Conservation (phyloP, 768 basidiomycete species). For the Lyophyllum atratum region DNA sequence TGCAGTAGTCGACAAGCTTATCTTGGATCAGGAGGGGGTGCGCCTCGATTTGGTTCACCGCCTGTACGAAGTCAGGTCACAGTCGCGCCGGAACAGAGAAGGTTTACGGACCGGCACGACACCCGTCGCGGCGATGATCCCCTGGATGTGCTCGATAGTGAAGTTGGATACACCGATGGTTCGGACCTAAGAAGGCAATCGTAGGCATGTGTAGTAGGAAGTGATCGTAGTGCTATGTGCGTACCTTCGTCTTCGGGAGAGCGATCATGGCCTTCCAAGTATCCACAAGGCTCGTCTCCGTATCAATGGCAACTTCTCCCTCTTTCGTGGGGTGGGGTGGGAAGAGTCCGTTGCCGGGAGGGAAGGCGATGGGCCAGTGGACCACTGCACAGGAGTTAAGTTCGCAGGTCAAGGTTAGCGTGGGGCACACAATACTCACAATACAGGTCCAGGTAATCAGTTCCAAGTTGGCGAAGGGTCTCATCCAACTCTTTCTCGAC, state of each 20-base stretch:
- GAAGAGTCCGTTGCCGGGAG: slow-evolving; percentile 52
- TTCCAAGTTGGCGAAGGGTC: slow-evolving; percentile 70
- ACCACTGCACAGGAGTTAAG: slow-evolving; percentile 47
- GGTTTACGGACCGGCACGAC: slow-evolving; percentile 61
- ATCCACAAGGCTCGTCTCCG: slow-evolving; percentile 61
- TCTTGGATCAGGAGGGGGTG: slow-evolving; percentile 82
- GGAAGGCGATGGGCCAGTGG: slow-evolving; percentile 81
- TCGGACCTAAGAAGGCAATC: slow-evolving; percentile 47
- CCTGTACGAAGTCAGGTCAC: slow-evolving; percentile 28
- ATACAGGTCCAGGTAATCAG: slow-evolving; percentile 82
- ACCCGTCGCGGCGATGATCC: slow-evolving; percentile 67
- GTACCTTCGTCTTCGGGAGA: slow-evolving; percentile 70
- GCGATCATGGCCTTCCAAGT: slow-evolving; percentile 83
- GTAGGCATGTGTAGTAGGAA: slow-evolving; percentile 1
- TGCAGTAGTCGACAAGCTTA: slow-evolving; percentile 70
- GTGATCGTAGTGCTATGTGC: background rate
- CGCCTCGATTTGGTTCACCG: slow-evolving; percentile 79
- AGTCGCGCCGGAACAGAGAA: background rate
- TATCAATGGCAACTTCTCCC: slow-evolving; percentile 57
- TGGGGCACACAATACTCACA: slow-evolving; percentile 39
- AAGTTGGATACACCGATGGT: slow-evolving; percentile 87
- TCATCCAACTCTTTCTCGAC: slow-evolving; percentile 78
- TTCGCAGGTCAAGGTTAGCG: background rate
- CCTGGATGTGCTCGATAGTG: slow-evolving; percentile 62
- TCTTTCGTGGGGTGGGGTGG: slow-evolving; percentile 50